Conservation (phyloP, 257 asterid species). For the Perilla frutescens region DNA sequence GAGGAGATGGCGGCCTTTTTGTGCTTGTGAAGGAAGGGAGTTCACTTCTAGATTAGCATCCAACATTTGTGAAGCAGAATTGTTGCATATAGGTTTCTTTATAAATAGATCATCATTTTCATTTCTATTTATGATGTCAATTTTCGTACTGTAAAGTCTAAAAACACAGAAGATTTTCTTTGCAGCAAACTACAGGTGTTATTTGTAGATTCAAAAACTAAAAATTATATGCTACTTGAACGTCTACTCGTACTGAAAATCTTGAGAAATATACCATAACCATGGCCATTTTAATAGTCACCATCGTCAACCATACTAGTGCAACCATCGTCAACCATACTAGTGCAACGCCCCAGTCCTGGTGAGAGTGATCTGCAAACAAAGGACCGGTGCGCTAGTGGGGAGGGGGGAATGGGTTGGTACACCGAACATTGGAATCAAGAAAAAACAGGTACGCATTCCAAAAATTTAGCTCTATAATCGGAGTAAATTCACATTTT, state of each 20-base stretch:
- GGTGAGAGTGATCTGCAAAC: no score
- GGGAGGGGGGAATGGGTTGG: no score
- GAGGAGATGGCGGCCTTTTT: slow-evolving; percentile 97
- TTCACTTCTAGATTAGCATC: slow-evolving; percentile 62
- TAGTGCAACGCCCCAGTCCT: no score
- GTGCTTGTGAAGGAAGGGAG: slow-evolving; percentile 95
- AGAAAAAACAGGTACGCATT: no score
- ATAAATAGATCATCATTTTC: slow-evolving; percentile 1
- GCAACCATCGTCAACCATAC: no score
- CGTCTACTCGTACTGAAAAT: background rate
- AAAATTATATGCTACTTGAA: background rate
- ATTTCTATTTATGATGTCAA: background rate
- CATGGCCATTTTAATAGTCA: no score
- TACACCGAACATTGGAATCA: no score
- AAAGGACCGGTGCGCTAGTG: no score
- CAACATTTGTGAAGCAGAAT: slow-evolving; percentile 20
- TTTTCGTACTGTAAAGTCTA: background rate
- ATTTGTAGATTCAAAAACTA: slow-evolving; percentile 8
- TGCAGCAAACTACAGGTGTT: background rate
- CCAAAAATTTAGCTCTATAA: no score
- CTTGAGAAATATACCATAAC: background rate
- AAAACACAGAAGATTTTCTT: background rate
- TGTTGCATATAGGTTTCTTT: background rate
- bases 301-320: no score
- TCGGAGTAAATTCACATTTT: no score